phyloP scores from a whole-genome alignment of 2,329 filamentous ascomycete species.

The Stachybotrys chlorohalonatus region DNA sequence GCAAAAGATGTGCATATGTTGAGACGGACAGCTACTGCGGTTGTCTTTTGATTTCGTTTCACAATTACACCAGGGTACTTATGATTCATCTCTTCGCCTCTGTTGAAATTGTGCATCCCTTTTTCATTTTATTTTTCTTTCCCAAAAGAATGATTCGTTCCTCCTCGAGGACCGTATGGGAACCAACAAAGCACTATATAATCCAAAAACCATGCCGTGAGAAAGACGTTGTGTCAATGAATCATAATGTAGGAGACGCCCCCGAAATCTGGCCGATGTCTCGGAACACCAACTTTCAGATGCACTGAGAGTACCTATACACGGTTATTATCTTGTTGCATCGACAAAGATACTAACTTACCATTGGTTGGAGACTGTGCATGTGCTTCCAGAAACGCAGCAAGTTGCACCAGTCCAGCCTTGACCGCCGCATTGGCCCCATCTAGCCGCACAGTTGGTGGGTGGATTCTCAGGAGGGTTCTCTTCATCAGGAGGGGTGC shows the following conservation, averaged over 20 bases:
- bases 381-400: background rate
- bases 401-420: constrained; percentile 1
- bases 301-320: background rate
- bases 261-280: background rate
- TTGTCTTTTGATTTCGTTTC: background rate
- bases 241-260: background rate
- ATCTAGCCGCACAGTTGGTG: background rate
- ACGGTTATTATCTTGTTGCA: background rate
- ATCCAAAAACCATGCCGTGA: background rate
- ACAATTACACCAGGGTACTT: background rate
- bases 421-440: constrained; percentile 1
- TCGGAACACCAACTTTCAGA: background rate
- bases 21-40: background rate
- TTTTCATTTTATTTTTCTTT: background rate
- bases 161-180: background rate
- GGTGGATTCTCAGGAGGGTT: background rate
- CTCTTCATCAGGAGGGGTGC: background rate
- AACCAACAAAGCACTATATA: background rate
- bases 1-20: background rate
- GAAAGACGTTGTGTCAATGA: background rate
- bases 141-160: background rate
- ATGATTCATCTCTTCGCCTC: background rate
- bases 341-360: background rate
- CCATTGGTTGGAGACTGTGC: background rate
- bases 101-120: background rate